A percentile compares a stretch with the other conserved stretches of the same genome.
Evolutionary conservation across 2,329 filamentous ascomycete genomes (phyloP).

Genomic region (Xylariales sp.): DNA sequence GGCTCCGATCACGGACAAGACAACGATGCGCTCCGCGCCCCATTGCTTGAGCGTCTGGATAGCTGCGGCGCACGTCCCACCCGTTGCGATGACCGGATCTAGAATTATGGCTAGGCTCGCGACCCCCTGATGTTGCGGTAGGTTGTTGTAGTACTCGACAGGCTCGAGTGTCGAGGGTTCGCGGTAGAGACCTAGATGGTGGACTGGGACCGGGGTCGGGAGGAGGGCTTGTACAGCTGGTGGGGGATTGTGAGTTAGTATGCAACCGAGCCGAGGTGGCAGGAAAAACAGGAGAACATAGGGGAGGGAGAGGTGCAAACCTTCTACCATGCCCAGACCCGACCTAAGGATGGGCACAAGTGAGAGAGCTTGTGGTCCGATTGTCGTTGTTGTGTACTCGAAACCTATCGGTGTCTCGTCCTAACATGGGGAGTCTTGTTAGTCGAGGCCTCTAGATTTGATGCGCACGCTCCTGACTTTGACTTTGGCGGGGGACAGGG

Average conservation of each 20-base stretch:
- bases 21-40: conserved; percentile 78
- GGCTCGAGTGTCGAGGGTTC: conserved; percentile 82
- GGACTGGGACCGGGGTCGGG: conserved; percentile 72
- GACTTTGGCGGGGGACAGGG: background rate
- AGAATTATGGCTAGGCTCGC: conserved; percentile 71
- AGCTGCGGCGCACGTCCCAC: conserved; percentile 81
- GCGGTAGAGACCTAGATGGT: conserved; percentile 93
- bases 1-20: conserved; percentile 72
- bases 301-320: conserved; percentile 34
- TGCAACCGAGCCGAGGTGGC: background rate
- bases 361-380: conserved; percentile 64
- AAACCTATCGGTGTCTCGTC: conserved; percentile 75
- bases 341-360: conserved; percentile 91
- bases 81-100: conserved; percentile 91
- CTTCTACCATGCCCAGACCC: conserved; percentile 86
- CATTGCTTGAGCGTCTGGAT: conserved; percentile 87
- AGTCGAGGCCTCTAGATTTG: too few species aligned
- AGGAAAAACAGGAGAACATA: background rate
- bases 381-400: conserved; percentile 61
- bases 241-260: background rate
- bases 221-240: conserved; percentile 77
- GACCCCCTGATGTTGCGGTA: conserved; percentile 64
- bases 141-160: conserved; percentile 97
- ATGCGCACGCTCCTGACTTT: conserved; percentile 4
- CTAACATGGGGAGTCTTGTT: too few species aligned